Percentiles rank a stretch among this genome's conserved stretches.
phyloP scores from a whole-genome alignment of 2,329 filamentous ascomycete species.

The Tolypocladium cylindrosporum region DNA sequence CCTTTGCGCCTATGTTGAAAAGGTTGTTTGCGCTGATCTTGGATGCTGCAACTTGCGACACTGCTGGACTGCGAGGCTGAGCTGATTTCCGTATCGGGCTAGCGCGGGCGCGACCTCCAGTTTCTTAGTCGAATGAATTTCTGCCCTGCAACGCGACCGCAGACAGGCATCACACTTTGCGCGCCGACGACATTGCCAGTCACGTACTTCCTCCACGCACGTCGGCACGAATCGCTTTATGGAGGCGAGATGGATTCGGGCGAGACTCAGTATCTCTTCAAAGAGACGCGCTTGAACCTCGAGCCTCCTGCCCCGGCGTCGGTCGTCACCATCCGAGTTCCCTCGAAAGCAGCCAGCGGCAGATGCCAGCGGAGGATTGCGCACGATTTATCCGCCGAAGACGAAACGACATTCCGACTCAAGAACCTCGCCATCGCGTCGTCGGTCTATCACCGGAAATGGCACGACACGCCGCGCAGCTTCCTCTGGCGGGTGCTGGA shows the following conservation, averaged over 20 bases:
- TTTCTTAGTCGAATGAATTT: slow-evolving; percentile 16
- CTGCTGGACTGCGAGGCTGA: slow-evolving; percentile 5
- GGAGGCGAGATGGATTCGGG: slow-evolving; percentile 58
- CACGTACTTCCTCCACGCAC: slow-evolving; percentile 5
- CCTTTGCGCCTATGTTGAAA: neutral
- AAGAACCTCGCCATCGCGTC: slow-evolving; percentile 68
- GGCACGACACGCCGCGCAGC: slow-evolving; percentile 66
- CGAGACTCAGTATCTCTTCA: slow-evolving; percentile 61
- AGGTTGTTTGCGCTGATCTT: slow-evolving; percentile 2
- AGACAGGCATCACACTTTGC: slow-evolving; percentile 4
- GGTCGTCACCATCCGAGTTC: slow-evolving; percentile 60
- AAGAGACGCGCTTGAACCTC: slow-evolving; percentile 78
- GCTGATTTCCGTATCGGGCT: slow-evolving; percentile 26
- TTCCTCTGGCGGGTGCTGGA: slow-evolving; percentile 89
- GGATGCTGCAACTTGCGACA: neutral
- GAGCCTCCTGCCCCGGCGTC: slow-evolving; percentile 62
- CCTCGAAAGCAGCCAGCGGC: slow-evolving; percentile 39
- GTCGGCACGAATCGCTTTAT: slow-evolving; percentile 28
- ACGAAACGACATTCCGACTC: slow-evolving; percentile 63
- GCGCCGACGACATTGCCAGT: neutral
- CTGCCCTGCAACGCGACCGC: slow-evolving; percentile 20
- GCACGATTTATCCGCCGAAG: slow-evolving; percentile 37
- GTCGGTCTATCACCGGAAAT: slow-evolving; percentile 74
- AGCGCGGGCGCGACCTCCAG: slow-evolving; percentile 18
- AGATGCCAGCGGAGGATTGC: slow-evolving; percentile 28